These are phyloP conservation scores for Boletus reticulatus DNA, from an alignment of 768 basidiomycete species.

Conservation along the genomic window DNA sequence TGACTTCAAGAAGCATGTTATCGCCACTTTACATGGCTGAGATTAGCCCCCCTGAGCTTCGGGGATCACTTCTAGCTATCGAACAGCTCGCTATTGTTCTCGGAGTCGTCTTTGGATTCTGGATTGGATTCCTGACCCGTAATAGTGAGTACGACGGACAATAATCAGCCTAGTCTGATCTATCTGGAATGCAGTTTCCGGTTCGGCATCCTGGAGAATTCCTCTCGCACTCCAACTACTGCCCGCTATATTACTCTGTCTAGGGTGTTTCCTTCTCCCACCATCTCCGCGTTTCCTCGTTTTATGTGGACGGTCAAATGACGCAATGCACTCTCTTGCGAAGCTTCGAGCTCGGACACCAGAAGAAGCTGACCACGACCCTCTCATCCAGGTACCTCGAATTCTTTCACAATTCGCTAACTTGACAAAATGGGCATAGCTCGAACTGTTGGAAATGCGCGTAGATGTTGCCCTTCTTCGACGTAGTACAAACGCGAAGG, in stretches of 20 bases:
- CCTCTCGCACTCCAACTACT: slow-evolving; percentile 71
- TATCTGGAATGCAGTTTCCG: slow-evolving; percentile 40
- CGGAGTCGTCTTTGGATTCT: slow-evolving; percentile 81
- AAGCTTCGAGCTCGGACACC: slow-evolving; percentile 44
- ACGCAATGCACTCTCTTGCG: slow-evolving; percentile 57
- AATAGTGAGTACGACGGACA: slow-evolving; percentile 40
- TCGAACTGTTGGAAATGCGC: slow-evolving; percentile 76
- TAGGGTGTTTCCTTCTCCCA: slow-evolving; percentile 54
- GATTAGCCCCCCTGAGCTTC: slow-evolving; percentile 76
- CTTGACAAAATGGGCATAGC: slow-evolving; percentile 34
- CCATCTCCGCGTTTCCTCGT: slow-evolving; percentile 49
- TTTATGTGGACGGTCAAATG: slow-evolving; percentile 49
- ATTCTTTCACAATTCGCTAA: not conserved
- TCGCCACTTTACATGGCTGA: slow-evolving; percentile 82
- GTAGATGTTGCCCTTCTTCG: slow-evolving; percentile 58
- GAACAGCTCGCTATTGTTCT: slow-evolving; percentile 81
- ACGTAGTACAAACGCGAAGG: slow-evolving; percentile 28
- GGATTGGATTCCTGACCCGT: slow-evolving; percentile 76
- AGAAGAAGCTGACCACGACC: slow-evolving; percentile 49
- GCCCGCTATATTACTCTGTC: slow-evolving; percentile 62
- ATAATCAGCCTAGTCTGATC: not conserved
- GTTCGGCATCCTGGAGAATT: slow-evolving; percentile 72
- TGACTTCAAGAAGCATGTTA: slow-evolving; percentile 54
- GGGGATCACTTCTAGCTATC: slow-evolving; percentile 75
- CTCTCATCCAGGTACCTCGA: slow-evolving; percentile 44